Percentiles rank a stretch among this genome's conserved stretches.
Conservation (phyloP, 2,329 filamentous ascomycete genomes). For the Penicillium sp. region DNA sequence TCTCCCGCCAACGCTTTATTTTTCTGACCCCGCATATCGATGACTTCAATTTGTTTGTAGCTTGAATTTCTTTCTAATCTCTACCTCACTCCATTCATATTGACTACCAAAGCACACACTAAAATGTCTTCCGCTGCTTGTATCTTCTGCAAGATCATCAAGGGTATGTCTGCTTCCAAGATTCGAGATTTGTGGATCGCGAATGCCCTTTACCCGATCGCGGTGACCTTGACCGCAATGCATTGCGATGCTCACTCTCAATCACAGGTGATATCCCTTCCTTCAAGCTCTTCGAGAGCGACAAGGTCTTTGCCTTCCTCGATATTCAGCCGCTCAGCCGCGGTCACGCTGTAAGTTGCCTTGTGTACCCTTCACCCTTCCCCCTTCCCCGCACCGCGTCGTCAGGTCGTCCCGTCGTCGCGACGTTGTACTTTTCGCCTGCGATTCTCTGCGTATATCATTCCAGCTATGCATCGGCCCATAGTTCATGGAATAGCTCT, state of each 20-base stretch:
- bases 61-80: background rate
- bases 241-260: slow-evolving; percentile 1
- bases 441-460: background rate
- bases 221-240: background rate
- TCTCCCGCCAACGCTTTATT: slow-evolving; percentile 5
- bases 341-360: slow-evolving; percentile 75
- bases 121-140: slow-evolving; percentile 59
- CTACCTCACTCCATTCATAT: background rate
- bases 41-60: slow-evolving; percentile 11
- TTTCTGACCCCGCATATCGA: slow-evolving; percentile 19
- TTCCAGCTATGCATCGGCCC: background rate
- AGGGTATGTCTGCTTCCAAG: slow-evolving; percentile 57
- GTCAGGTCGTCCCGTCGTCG: background rate
- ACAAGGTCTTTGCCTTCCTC: slow-evolving; percentile 91
- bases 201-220: background rate
- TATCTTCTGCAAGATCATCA: slow-evolving; percentile 98
- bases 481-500: background rate
- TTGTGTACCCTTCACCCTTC: slow-evolving; percentile 18
- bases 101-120: background rate
- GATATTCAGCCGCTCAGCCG: slow-evolving; percentile 88
- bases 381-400: slow-evolving; percentile 23
- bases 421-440: background rate
- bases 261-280: slow-evolving; percentile 83
- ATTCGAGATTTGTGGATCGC: background rate
- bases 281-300: slow-evolving; percentile 93